Evolutionary conservation across 495 filamentous ascomycete genomes (phyloP).

Genomic region (Lophiotrema nucula): DNA sequence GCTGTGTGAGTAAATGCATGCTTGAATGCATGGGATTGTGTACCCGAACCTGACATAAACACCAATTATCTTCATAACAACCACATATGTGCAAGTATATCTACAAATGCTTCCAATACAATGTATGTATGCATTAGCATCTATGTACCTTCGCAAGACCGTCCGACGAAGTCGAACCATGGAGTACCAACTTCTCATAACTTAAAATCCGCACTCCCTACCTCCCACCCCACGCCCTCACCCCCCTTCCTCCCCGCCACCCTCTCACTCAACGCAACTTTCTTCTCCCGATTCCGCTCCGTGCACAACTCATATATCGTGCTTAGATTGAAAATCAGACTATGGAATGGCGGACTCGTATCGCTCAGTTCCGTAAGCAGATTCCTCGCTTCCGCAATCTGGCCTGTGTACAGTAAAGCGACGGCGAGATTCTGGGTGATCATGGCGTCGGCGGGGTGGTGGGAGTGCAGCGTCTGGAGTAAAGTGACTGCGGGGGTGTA

Average conservation of each 20-base stretch:
- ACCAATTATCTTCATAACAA: too few relatives aligned
- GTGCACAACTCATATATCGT: constrained; percentile 92
- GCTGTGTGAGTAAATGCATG: too few relatives aligned
- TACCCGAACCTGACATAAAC: too few relatives aligned
- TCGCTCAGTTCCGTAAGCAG: constrained; percentile 53
- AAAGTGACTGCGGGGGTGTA: constrained; percentile 60
- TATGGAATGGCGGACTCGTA: constrained; percentile 59
- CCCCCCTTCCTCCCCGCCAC: constrained; percentile 55
- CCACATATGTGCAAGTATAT: too few relatives aligned
- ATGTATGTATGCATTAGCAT: too few relatives aligned
- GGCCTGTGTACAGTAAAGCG: constrained; percentile 75
- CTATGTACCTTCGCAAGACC: too few relatives aligned
- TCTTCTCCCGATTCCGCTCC: constrained; percentile 67
- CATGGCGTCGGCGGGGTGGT: constrained; percentile 52
- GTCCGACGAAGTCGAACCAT: too few relatives aligned
- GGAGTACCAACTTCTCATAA: too few relatives aligned
- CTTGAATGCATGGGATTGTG: too few relatives aligned
- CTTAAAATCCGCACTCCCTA: constrained; percentile 74
- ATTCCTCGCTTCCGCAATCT: constrained; percentile 70
- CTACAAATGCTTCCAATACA: too few relatives aligned
- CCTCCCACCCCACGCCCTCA: constrained; percentile 61
- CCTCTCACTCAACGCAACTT: constrained; percentile 65
- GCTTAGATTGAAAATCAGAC: constrained; percentile 80
- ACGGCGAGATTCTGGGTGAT: constrained; percentile 77
- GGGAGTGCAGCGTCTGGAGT: constrained; percentile 59